A percentile compares a stretch with the other conserved stretches of the same genome.
Conservation (phyloP, 2,329 filamentous ascomycete species). For the Hirsutella minnesotensis region DNA sequence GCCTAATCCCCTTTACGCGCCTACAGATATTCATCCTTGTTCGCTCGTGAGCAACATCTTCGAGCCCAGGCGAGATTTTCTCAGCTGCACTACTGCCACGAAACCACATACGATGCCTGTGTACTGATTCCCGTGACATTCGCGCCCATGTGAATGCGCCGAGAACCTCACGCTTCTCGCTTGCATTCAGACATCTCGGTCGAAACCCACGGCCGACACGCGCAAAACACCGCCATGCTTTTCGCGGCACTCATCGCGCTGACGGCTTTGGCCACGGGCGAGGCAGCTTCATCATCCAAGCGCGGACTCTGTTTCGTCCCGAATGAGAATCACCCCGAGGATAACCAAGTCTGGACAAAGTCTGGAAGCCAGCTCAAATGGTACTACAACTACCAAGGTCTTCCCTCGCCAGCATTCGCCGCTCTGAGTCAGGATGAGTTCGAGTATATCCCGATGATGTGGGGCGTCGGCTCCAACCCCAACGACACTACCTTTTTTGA, state of each 20-base stretch:
- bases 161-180: too few relatives aligned
- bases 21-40: too few relatives aligned
- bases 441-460: constrained; percentile 74
- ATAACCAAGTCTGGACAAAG: constrained; percentile 54
- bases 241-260: constrained; percentile 8
- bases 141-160: too few relatives aligned
- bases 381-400: constrained; percentile 71
- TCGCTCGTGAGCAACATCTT: too few relatives aligned
- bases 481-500: constrained; percentile 49
- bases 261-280: constrained; percentile 11
- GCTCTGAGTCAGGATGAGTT: constrained; percentile 41
- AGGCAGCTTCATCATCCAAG: constrained; percentile 30
- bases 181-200: too few relatives aligned
- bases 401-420: constrained; percentile 41
- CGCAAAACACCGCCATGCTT: neutral
- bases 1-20: too few relatives aligned
- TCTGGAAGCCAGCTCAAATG: constrained; percentile 52
- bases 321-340: constrained; percentile 38
- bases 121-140: too few relatives aligned
- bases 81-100: too few relatives aligned
- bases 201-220: too few relatives aligned
- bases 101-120: too few relatives aligned
- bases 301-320: constrained; percentile 63
- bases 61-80: too few relatives aligned
- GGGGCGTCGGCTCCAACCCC: constrained; percentile 42